These are phyloP conservation scores for Penicillium sclerotigenum DNA, from an alignment of 2,329 filamentous ascomycete genomes.

Conservation along the genomic window DNA sequence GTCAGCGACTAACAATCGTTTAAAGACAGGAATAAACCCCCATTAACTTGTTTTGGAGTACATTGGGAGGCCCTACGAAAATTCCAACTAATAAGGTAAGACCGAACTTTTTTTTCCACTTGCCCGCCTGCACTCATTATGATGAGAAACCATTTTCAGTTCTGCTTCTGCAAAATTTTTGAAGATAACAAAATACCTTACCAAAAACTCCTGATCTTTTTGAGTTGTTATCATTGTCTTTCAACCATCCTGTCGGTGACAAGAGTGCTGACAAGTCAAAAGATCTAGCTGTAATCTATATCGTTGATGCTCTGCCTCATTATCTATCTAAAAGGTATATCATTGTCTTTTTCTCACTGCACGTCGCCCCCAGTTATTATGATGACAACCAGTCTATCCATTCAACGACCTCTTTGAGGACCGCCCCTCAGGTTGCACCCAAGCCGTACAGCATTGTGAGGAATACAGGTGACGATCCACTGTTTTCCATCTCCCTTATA, in stretches of 20 bases:
- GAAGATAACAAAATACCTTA: constrained; percentile 59
- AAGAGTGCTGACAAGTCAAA: constrained; percentile 20
- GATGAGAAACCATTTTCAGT: constrained; percentile 57
- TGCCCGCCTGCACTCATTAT: constrained; percentile 26
- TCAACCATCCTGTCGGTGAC: constrained; percentile 9
- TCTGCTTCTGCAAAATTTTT: constrained; percentile 61
- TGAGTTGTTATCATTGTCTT: constrained; percentile 14
- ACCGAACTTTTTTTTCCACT: constrained; percentile 4
- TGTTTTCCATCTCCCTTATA: constrained; percentile 41
- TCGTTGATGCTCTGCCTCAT: not conserved
- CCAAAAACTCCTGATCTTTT: constrained; percentile 51
- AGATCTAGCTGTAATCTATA: constrained; percentile 9
- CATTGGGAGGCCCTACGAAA: constrained; percentile 1
- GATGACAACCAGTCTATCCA: constrained; percentile 63
- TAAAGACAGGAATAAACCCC: constrained; percentile 10
- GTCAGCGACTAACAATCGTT: constrained; percentile 18
- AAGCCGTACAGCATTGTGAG: constrained; percentile 16
- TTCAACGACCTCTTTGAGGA: constrained; percentile 53
- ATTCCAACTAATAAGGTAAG: constrained; percentile 14
- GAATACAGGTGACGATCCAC: constrained; percentile 25
- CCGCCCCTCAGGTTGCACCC: constrained; percentile 36
- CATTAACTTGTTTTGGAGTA: not conserved
- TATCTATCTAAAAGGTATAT: constrained; percentile 22
- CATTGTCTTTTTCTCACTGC: constrained; percentile 12
- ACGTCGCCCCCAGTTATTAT: constrained; percentile 35